phyloP scores from a whole-genome alignment of 2,329 filamentous ascomycete genomes.

The Colletotrichum chrysophilum region DNA sequence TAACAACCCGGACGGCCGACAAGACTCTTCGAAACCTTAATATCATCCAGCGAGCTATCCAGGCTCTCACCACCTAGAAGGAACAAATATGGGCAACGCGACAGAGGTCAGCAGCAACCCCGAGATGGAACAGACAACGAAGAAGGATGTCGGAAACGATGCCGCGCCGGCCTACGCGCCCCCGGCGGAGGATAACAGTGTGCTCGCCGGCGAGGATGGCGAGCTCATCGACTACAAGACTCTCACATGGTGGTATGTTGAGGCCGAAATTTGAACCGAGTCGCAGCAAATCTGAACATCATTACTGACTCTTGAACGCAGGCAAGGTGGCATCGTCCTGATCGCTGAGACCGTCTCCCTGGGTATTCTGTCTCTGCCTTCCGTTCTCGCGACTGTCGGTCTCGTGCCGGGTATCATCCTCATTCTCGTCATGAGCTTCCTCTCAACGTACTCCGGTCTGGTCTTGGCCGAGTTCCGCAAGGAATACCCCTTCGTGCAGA shows the following conservation, averaged over 20 bases:
- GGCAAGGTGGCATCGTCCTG: slow-evolving; percentile 49
- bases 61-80: background rate
- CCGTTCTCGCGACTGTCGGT: slow-evolving; percentile 74
- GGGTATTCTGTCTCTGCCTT: slow-evolving; percentile 74
- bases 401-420: slow-evolving; percentile 76
- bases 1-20: background rate
- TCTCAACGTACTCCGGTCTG: slow-evolving; percentile 69
- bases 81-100: slow-evolving; percentile 2
- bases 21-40: background rate
- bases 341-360: slow-evolving; percentile 51
- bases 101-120: background rate
- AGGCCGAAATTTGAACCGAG: no score
- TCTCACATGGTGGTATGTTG: slow-evolving; percentile 41
- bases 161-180: slow-evolving; percentile 5
- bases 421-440: slow-evolving; percentile 68
- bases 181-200: slow-evolving; percentile 11
- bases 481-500: slow-evolving; percentile 70
- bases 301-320: slow-evolving; percentile 12
- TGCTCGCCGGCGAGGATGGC: slow-evolving; percentile 11
- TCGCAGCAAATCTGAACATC: background rate
- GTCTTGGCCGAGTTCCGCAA: slow-evolving; percentile 71
- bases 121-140: slow-evolving; percentile 1
- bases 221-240: slow-evolving; percentile 40
- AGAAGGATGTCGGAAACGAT: background rate
- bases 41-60: background rate